These are phyloP conservation scores for Caloboletus firmus DNA, from an alignment of 1,284 basidiomycete species.

Conservation along the genomic window DNA sequence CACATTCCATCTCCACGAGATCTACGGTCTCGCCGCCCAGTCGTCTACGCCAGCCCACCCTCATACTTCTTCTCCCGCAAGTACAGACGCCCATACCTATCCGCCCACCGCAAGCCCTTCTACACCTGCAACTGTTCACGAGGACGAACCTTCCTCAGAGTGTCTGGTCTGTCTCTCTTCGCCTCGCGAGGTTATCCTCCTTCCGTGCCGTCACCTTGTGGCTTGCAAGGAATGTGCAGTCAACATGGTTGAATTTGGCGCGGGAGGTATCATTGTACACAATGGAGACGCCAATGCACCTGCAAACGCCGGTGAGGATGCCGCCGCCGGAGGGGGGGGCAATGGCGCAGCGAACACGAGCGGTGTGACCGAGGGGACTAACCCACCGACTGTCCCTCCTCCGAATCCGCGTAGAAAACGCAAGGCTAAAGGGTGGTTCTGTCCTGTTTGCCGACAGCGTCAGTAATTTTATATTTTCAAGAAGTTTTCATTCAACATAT, in stretches of 20 bases:
- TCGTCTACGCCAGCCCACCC: conserved; percentile 43
- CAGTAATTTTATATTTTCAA: conserved; percentile 31
- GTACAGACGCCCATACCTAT: conserved; percentile 46
- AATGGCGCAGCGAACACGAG: conserved; percentile 22
- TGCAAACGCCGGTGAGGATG: conserved; percentile 5
- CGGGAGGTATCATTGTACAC: conserved; percentile 78
- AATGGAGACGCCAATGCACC: conserved; percentile 43
- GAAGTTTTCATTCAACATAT: background rate
- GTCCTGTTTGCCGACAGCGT: conserved; percentile 90
- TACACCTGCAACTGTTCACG: conserved; percentile 37
- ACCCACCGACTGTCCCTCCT: conserved; percentile 28
- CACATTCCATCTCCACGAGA: conserved; percentile 90
- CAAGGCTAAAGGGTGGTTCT: conserved; percentile 94
- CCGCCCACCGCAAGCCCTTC: conserved; percentile 46
- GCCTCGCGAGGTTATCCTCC: conserved; percentile 83
- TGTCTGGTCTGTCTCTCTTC: conserved; percentile 86
- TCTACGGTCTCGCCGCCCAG: conserved; percentile 79
- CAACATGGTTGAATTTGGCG: conserved; percentile 94
- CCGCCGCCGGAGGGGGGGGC: conserved; percentile 16
- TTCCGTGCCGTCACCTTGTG: conserved; percentile 88
- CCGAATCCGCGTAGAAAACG: conserved; percentile 67
- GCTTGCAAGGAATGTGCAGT: conserved; percentile 90
- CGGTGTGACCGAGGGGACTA: conserved; percentile 19
- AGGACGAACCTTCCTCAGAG: conserved; percentile 80
- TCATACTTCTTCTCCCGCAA: conserved; percentile 41